These are phyloP conservation scores for Harringtonia lauricola DNA, from an alignment of 2,329 filamentous ascomycete genomes.

Conservation along the genomic window DNA sequence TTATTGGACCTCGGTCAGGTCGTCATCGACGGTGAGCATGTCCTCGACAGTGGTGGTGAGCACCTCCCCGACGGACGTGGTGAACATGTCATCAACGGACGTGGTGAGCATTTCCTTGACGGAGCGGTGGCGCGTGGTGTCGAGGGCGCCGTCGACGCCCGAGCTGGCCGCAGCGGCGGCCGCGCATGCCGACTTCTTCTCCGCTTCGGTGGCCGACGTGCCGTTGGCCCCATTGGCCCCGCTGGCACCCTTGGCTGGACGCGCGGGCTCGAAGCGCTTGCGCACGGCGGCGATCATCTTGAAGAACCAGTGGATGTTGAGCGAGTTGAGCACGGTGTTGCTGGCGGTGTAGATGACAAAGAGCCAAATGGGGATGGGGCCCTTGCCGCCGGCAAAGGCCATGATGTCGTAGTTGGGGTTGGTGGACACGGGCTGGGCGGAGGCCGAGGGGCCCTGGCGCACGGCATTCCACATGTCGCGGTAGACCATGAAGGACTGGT, in stretches of 20 bases:
- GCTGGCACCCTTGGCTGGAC: no score
- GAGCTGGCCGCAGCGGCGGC: background rate
- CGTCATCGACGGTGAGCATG: conserved; percentile 11
- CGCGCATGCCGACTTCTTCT: no score
- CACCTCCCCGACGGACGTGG: conserved; percentile 2
- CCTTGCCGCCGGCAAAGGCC: conserved; percentile 34
- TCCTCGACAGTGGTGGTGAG: conserved; percentile 12
- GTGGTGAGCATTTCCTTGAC: conserved; percentile 9
- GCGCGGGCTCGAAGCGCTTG: conserved; percentile 57
- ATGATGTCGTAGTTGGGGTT: conserved; percentile 24
- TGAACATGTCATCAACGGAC: conserved; percentile 12
- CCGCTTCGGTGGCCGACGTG: no score
- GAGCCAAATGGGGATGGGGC: conserved; percentile 58
- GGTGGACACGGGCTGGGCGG: conserved; percentile 18
- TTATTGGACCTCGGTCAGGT: conserved; percentile 14
- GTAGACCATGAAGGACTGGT: conserved; percentile 58
- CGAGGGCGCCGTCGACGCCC: conserved; percentile 6
- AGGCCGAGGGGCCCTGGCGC: conserved; percentile 26
- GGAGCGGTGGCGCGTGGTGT: conserved; percentile 11
- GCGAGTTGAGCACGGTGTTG: conserved; percentile 60
- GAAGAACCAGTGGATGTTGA: conserved; percentile 79
- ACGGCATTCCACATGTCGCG: conserved; percentile 55
- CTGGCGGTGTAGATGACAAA: conserved; percentile 54
- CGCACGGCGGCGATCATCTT: conserved; percentile 76
- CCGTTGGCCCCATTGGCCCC: no score